Evolutionary conservation across 1,284 basidiomycete species (phyloP), one percentile per base, ranked within the genome.

Genomic region (Papiliotrema laurentii): DNA sequence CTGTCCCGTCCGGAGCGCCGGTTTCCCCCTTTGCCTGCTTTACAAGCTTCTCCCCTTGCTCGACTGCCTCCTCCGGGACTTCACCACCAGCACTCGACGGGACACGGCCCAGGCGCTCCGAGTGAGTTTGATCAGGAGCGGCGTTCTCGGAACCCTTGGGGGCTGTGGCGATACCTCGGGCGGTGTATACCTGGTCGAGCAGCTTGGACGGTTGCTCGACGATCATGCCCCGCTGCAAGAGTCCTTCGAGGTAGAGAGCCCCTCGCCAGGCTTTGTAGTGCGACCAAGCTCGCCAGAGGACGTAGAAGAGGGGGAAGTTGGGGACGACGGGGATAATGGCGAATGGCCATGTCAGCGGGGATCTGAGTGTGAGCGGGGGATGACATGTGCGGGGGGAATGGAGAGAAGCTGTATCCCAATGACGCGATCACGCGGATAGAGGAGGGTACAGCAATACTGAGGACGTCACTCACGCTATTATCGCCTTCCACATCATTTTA

Each of bases 271-370:
- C 71, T 55, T 67, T 71, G 62, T 69, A 74, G 50, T 77, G 75
- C 13, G 67, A 71, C 72, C 74, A 77, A 18, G 74, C 74, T 49
- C 75, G 62, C 74, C 75, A 78, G 9, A 76, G 65, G 37, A 76
- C 71, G 68, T 77, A 77, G 66, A 77, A 76, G 39, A 76, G 59
- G 3, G 74, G 73, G 54, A 71, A 73, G 60, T 78, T 78, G 45
- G 76, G 76, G 13, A 78, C 58, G 56, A 78, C 45, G 24, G 76
- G 76, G 42, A 78, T 64, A 43, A 77, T 66, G 22, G 73, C 76
- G 53, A 77, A 73, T 9, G 76, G 76, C 43, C 58, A 63, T 14
- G 69, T 71, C 28, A 72, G 19, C 13, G 72, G 72, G 2, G 59
- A 55, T 27, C 69, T 71, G 50, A 13, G 31, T 41, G 31, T 47